phyloP scores from a whole-genome alignment of 352 stramenopile genomes.

The Pythium apleroticum region DNA sequence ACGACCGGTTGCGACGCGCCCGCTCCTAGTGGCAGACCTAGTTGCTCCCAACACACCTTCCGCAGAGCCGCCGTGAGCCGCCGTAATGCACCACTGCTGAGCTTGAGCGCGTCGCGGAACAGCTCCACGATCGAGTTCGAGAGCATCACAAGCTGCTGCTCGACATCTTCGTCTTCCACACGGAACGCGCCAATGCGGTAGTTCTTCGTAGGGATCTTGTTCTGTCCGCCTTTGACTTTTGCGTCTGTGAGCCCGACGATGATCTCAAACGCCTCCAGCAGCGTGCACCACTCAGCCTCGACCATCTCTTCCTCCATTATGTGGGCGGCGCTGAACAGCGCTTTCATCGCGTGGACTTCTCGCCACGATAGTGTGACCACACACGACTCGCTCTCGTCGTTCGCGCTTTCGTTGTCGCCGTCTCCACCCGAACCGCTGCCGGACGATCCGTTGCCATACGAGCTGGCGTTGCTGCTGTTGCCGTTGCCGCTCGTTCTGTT shows the following conservation, averaged over 20 bases:
- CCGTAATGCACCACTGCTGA: conserved; percentile 57
- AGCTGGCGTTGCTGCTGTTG: conserved; percentile 29
- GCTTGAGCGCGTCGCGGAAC: conserved; percentile 68
- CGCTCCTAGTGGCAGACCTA: conserved; percentile 46
- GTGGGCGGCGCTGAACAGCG: conserved; percentile 76
- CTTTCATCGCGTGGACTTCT: conserved; percentile 89
- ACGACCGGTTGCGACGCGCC: neutral
- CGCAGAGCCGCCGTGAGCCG: conserved; percentile 63
- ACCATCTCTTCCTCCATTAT: conserved; percentile 86
- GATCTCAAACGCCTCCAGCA: conserved; percentile 83
- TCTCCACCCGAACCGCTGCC: conserved; percentile 13
- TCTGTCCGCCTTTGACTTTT: conserved; percentile 72
- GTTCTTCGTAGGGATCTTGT: conserved; percentile 71
- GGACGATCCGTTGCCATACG: neutral
- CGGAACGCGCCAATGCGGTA: conserved; percentile 74
- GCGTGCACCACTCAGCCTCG: conserved; percentile 68
- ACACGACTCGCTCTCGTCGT: conserved; percentile 65
- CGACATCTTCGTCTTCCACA: conserved; percentile 84
- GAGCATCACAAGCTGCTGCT: conserved; percentile 86
- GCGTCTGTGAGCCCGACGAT: conserved; percentile 69
- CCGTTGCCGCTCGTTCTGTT: conserved; percentile 25
- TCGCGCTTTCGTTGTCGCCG: conserved; percentile 33
- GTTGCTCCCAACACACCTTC: conserved; percentile 69
- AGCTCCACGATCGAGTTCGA: conserved; percentile 86
- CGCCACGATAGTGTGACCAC: conserved; percentile 73